phyloP scores from a whole-genome alignment of 1,284 basidiomycete species.

The Cutaneotrichosporon dermatis region DNA sequence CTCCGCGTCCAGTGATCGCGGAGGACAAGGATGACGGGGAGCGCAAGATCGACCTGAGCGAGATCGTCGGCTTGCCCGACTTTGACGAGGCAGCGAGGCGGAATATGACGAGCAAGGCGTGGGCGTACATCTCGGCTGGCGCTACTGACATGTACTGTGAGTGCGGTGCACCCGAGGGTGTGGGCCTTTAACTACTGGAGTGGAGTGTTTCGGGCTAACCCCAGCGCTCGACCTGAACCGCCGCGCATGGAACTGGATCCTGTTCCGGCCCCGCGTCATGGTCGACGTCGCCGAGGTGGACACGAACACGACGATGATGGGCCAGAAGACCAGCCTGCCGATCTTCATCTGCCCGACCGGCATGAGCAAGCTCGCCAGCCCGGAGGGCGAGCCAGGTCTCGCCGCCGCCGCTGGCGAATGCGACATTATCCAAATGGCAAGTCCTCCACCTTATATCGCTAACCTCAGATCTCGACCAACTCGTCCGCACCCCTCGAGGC shows the following conservation, averaged over 20 bases:
- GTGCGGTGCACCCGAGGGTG: no score
- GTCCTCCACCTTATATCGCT: background rate
- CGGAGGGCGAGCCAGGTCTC: slow-evolving; percentile 43
- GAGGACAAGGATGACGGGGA: slow-evolving; percentile 18
- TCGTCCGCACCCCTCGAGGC: slow-evolving; percentile 43
- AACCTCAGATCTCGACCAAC: slow-evolving; percentile 45
- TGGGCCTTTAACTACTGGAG: no score
- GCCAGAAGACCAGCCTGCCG: slow-evolving; percentile 38
- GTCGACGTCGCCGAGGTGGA: slow-evolving; percentile 44
- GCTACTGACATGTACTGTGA: slow-evolving; percentile 47
- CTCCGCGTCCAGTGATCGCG: slow-evolving; percentile 1
- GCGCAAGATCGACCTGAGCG: slow-evolving; percentile 34
- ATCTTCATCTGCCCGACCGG: slow-evolving; percentile 49
- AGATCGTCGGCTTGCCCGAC: slow-evolving; percentile 48
- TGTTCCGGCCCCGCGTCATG: slow-evolving; percentile 47
- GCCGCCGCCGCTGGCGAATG: slow-evolving; percentile 42
- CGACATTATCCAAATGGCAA: slow-evolving; percentile 47
- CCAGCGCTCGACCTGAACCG: slow-evolving; percentile 42
- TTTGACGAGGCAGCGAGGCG: slow-evolving; percentile 44
- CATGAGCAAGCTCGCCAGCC: slow-evolving; percentile 47
- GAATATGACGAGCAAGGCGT: slow-evolving; percentile 44
- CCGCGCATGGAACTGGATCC: slow-evolving; percentile 41
- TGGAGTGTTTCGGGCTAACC: no score
- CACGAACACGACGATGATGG: slow-evolving; percentile 40
- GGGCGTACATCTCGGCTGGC: slow-evolving; percentile 48